Conservation (phyloP, 257 asterid genomes). For the Linaria vulgaris region DNA sequence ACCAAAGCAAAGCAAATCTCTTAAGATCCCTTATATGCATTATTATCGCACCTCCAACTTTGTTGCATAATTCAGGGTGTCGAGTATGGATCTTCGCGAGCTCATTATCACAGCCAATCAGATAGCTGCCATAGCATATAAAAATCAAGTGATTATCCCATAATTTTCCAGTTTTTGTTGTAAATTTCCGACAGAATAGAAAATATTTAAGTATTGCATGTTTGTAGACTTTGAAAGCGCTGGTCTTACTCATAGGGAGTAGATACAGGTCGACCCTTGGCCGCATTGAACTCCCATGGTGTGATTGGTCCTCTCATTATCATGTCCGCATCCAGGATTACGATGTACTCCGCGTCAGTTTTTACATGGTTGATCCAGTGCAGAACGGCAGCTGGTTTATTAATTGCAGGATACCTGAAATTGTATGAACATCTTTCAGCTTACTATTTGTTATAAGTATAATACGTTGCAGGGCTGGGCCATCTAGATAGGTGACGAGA, state of each 20-base stretch:
- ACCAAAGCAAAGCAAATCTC: constrained; percentile 80
- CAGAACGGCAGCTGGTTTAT: constrained; percentile 92
- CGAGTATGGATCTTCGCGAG: constrained; percentile 88
- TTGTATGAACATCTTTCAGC: constrained; percentile 22
- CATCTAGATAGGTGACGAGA: constrained; percentile 3
- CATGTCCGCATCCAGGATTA: constrained; percentile 92
- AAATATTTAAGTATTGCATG: neutral
- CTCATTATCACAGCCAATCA: constrained; percentile 94
- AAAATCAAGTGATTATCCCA: constrained; percentile 3
- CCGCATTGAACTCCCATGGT: constrained; percentile 97
- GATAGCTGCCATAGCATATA: constrained; percentile 49
- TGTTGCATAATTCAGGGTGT: constrained; percentile 82
- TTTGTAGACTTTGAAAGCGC: neutral
- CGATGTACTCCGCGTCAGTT: constrained; percentile 87
- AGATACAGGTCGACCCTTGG: constrained; percentile 73
- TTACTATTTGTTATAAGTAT: neutral
- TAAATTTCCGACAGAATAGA: neutral
- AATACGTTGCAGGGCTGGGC: neutral
- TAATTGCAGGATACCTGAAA: constrained; percentile 94
- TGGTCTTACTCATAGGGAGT: constrained; percentile 88
- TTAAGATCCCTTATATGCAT: constrained; percentile 80
- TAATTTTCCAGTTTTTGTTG: neutral
- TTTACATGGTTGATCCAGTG: constrained; percentile 95
- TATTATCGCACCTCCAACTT: constrained; percentile 95
- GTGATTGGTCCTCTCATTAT: constrained; percentile 91